Base-by-base conservation (phyloP, 2,329 filamentous ascomycete species). In the Colletotrichum salicis region DNA sequence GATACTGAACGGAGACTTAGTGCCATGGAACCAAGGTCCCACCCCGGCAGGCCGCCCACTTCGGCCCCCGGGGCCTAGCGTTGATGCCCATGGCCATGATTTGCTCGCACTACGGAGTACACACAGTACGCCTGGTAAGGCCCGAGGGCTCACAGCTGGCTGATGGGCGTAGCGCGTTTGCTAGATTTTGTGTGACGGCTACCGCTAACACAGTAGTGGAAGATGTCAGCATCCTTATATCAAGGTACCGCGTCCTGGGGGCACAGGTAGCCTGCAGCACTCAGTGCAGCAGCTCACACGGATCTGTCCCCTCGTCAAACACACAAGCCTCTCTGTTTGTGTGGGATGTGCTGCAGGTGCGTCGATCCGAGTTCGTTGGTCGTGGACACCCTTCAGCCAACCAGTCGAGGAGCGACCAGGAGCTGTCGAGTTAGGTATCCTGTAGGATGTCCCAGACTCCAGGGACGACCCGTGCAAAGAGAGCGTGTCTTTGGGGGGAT, bases 331-430 rank as follows among this genome's bases (percentile, higher is more conserved):
- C 54, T 69, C 54, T 63, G 51, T 27, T 52, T 51, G 61, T 52
- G 60, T 69, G 52, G 59, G 54, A 70, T 70, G 54, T 45, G 54
- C 63, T 66, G 67, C 67, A 65, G 67, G 48, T 57, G 45, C 67
- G 54, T 54, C 55, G 67, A 70, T 70, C 67, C 55, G 41, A 61
- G 61, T 59, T 65, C 24, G 45, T 59, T 33, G 45, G 27, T 33
- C 61, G 60, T 54, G 62, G 62, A 57, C 51, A 31, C 61, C 27
- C 41, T 33, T 19, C 13, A 24, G 45, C 59, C 59, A 52, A 52
- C 45, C 29, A 62, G 41, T n/a, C 59, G 51, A 62, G 37, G 59
- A 48, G 41, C 41, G 29, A 29, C 41, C 59, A 51, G 41, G n/a
- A 51, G 41, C 41, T 62, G n/a, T n/a, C 24, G 27, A 52, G 13